A percentile compares a stretch with the other conserved stretches of the same genome.
Evolutionary conservation across 202 grass and related monocot genomes (phyloP).

Genomic region (Musa balbisiana): DNA sequence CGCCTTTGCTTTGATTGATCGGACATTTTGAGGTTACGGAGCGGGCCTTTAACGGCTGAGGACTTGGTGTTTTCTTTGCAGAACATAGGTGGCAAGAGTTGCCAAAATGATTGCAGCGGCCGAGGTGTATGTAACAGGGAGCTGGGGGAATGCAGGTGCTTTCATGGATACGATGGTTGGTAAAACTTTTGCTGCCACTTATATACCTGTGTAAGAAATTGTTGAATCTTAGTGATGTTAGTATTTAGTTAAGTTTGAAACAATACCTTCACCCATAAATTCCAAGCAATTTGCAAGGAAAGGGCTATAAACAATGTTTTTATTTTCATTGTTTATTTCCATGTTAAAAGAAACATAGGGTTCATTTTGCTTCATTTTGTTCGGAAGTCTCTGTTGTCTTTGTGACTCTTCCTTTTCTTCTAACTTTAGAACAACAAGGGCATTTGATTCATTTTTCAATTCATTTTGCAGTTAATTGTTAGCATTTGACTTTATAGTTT

Average conservation of each 20-base stretch:
- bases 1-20: background rate
- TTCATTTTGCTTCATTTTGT: background rate
- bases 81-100: slow-evolving; percentile 44
- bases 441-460: background rate
- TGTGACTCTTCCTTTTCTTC: background rate
- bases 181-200: slow-evolving; percentile 14
- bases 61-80: slow-evolving; percentile 19
- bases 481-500: background rate
- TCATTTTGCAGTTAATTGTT: too few species aligned
- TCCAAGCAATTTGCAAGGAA: too few species aligned
- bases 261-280: background rate
- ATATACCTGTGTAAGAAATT: background rate
- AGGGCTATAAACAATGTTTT: background rate
- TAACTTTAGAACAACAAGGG: slow-evolving; percentile 14
- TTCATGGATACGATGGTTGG: slow-evolving; percentile 89
- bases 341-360: background rate
- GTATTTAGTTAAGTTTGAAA: background rate
- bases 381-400: background rate
- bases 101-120: slow-evolving; percentile 53
- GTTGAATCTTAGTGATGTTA: background rate
- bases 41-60: background rate
- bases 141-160: slow-evolving; percentile 84
- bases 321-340: background rate
- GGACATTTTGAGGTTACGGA: background rate
- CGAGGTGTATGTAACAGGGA: slow-evolving; percentile 70